phyloP scores from a whole-genome alignment of 495 filamentous ascomycete species.

The Aspergillus bridgeri region DNA sequence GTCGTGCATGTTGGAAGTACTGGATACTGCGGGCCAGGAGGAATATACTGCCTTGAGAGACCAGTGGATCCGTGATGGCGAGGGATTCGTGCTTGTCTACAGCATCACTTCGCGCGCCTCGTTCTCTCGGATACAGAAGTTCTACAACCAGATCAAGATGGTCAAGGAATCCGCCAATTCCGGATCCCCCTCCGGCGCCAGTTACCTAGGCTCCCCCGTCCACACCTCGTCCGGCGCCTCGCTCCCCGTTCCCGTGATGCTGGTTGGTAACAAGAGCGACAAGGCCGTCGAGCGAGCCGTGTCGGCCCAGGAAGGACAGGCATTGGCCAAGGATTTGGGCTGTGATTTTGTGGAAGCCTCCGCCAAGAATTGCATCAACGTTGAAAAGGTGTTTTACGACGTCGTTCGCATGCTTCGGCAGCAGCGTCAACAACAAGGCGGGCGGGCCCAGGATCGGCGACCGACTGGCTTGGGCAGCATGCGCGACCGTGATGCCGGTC shows the following conservation, averaged over 20 bases:
- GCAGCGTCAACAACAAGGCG: conserved; percentile 58
- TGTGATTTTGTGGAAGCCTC: conserved; percentile 98
- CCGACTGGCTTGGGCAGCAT: conserved; percentile 35
- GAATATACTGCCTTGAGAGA: conserved; percentile 96
- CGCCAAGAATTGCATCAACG: conserved; percentile 99
- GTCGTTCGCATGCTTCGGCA: conserved; percentile 85
- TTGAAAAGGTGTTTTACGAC: conserved; percentile 98
- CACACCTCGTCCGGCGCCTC: conserved; percentile 56
- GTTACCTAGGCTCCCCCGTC: conserved; percentile 65
- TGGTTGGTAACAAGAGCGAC: conserved; percentile 98
- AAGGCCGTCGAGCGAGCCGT: conserved; percentile 93
- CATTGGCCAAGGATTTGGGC: conserved; percentile 83
- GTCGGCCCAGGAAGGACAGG: conserved; percentile 92
- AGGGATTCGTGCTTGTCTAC: conserved; percentile 97
- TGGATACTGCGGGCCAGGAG: conserved; percentile 98
- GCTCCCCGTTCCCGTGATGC: conserved; percentile 86
- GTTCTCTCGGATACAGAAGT: conserved; percentile 89
- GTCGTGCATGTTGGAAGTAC: conserved; percentile 96
- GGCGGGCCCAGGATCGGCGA: conserved; percentile 39
- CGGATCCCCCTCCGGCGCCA: conserved; percentile 55
- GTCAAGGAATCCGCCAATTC: conserved; percentile 91
- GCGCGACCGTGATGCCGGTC: conserved; percentile 39
- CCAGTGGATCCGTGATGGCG: conserved; percentile 97
- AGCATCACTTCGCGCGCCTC: conserved; percentile 95
- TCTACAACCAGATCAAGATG: conserved; percentile 93